Percentiles rank a stretch among this genome's conserved stretches.
Conservation (phyloP, 2,329 filamentous ascomycete genomes). For the Cytospora piceae region DNA sequence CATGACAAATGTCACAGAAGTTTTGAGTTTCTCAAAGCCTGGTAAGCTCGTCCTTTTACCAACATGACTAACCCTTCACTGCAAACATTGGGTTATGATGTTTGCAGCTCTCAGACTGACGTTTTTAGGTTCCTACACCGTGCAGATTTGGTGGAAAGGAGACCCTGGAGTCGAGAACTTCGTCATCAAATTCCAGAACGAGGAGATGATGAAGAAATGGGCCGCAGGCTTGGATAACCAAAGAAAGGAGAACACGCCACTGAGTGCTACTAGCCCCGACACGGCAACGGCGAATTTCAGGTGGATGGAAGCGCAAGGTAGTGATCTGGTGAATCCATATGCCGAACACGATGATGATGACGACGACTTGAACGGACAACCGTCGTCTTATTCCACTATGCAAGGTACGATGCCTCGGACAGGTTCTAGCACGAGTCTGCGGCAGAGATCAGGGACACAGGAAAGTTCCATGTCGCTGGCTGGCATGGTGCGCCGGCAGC, state of each 20-base stretch:
- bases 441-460: conserved; percentile 75
- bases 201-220: conserved; percentile 95
- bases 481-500: conserved; percentile 56
- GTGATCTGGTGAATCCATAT: conserved; percentile 80
- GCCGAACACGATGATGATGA: conserved; percentile 66
- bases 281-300: conserved; percentile 72
- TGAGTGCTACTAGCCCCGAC: conserved; percentile 52
- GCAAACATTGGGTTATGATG: background rate
- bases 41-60: conserved; percentile 59
- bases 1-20: conserved; percentile 97
- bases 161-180: conserved; percentile 96
- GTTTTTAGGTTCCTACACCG: conserved; percentile 78
- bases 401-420: conserved; percentile 62
- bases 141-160: conserved; percentile 98
- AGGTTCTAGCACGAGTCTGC: conserved; percentile 73
- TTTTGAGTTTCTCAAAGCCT: conserved; percentile 84
- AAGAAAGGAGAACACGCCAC: conserved; percentile 62
- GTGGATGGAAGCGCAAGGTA: conserved; percentile 72
- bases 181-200: conserved; percentile 88
- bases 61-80: background rate
- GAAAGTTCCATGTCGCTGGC: conserved; percentile 67
- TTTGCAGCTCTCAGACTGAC: conserved; percentile 38
- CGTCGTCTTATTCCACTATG: conserved; percentile 35
- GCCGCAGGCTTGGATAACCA: conserved; percentile 77
- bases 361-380: conserved; percentile 48